Percentiles rank a stretch among this genome's conserved stretches.
phyloP scores from a whole-genome alignment of 805 yeast genomes.

The Hanseniaspora pseudoguilliermondii region DNA sequence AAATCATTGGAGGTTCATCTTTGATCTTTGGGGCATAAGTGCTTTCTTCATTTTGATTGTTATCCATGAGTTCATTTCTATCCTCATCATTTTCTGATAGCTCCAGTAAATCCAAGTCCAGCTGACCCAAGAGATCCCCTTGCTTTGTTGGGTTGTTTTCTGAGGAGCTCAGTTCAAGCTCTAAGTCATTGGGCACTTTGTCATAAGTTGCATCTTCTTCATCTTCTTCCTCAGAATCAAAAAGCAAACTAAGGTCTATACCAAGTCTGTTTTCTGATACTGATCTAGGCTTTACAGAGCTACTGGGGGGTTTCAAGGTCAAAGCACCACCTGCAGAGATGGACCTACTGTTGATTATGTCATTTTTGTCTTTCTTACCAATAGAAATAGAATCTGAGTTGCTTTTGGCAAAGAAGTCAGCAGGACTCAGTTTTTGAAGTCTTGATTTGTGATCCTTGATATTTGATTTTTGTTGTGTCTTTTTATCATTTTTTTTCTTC shows the following conservation, averaged over 20 bases:
- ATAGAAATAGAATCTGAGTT: neutral
- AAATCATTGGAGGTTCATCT: neutral
- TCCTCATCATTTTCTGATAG: neutral
- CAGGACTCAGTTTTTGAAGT: neutral
- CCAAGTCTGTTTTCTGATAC: constrained; percentile 1
- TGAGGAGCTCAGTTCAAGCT: neutral
- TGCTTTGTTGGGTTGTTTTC: neutral
- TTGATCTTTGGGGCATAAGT: neutral
- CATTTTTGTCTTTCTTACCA: neutral
- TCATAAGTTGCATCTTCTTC: neutral
- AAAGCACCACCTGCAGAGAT: neutral
- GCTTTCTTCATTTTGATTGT: neutral
- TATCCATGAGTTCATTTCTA: neutral
- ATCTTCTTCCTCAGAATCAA: constrained; percentile 1
- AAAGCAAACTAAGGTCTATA: neutral
- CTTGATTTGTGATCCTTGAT: neutral
- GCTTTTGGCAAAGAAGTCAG: neutral
- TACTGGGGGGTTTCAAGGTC: neutral
- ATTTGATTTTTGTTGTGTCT: neutral
- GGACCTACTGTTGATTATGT: neutral
- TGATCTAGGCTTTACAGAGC: neutral
- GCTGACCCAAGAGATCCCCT: neutral
- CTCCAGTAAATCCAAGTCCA: neutral
- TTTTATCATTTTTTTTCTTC: neutral
- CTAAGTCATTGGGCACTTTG: neutral